Evolutionary conservation across 768 basidiomycete genomes (phyloP).

Genomic region (Hortiboletus flavorubellus): DNA sequence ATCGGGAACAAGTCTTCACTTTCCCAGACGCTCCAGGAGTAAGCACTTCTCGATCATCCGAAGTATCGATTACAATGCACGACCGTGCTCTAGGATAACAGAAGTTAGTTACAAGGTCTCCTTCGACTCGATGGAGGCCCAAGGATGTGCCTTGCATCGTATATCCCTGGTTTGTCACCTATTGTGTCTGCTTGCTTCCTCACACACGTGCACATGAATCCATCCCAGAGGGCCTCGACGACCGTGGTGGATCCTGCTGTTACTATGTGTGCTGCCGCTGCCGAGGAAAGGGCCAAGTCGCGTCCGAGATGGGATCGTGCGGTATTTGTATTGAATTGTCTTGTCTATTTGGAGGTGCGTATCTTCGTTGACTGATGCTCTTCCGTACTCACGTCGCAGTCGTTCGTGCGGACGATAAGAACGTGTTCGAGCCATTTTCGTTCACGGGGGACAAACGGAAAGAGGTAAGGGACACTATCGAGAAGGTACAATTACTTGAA

Average conservation of each 20-base stretch:
- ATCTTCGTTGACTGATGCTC: background rate
- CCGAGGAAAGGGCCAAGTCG: conserved; percentile 58
- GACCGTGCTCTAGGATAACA: conserved; percentile 56
- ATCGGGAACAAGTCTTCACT: conserved; percentile 82
- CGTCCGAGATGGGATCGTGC: conserved; percentile 73
- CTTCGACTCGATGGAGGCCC: conserved; percentile 81
- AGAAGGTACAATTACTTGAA: conserved; percentile 62
- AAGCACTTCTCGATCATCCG: conserved; percentile 18
- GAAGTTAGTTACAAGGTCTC: conserved; percentile 80
- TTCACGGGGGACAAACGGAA: conserved; percentile 64
- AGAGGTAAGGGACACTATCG: conserved; percentile 56
- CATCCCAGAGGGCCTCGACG: conserved; percentile 54
- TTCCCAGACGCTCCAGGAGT: conserved; percentile 79
- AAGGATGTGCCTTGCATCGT: conserved; percentile 63
- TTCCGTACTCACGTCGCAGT: background rate
- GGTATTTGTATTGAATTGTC: conserved; percentile 83
- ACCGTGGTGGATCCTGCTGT: conserved; percentile 27
- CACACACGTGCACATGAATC: background rate
- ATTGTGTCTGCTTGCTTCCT: background rate
- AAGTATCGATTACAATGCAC: background rate
- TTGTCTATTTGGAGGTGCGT: conserved; percentile 76
- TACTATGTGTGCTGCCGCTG: conserved; percentile 59
- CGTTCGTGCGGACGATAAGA: conserved; percentile 35
- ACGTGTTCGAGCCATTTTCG: conserved; percentile 59
- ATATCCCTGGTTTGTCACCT: conserved; percentile 47